Evolutionary conservation across 257 asterid species (phyloP).

Genomic region (Gentiana dahurica): DNA sequence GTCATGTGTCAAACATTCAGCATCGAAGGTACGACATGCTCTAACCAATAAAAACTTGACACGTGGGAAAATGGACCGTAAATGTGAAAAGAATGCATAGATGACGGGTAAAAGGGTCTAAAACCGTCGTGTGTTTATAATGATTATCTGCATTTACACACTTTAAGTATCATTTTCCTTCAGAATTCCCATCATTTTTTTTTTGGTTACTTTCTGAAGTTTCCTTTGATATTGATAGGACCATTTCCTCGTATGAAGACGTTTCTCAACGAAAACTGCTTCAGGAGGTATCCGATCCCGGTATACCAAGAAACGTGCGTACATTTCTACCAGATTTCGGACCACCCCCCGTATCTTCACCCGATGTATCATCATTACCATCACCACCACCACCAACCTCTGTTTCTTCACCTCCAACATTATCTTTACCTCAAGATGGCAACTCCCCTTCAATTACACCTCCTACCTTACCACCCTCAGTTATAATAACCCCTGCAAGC

Average conservation of each 20-base stretch:
- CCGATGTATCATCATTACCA: slow-evolving; percentile 1
- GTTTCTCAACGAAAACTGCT: slow-evolving; percentile 37
- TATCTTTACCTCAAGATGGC: no score
- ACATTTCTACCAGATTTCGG: neutral
- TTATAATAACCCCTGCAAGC: slow-evolving; percentile 12
- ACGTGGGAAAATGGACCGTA: no score
- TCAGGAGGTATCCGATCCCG: neutral
- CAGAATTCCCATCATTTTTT: neutral
- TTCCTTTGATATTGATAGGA: slow-evolving; percentile 29
- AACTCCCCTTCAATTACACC: neutral
- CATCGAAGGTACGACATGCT: no score
- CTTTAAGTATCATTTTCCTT: neutral
- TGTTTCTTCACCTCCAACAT: slow-evolving; percentile 27
- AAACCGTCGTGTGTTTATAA: no score
- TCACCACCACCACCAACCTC: slow-evolving; percentile 5
- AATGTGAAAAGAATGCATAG: no score
- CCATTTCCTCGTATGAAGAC: slow-evolving; percentile 18
- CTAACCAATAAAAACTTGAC: no score
- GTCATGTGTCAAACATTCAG: no score
- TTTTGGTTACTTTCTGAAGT: slow-evolving; percentile 2
- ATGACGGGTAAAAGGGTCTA: no score
- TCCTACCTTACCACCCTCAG: slow-evolving; percentile 26
- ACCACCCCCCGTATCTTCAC: neutral
- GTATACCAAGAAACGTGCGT: neutral
- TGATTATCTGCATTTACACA: no score